Evolutionary conservation across 345 rosid genomes (phyloP).

Genomic region (Melaleuca alternifolia): DNA sequence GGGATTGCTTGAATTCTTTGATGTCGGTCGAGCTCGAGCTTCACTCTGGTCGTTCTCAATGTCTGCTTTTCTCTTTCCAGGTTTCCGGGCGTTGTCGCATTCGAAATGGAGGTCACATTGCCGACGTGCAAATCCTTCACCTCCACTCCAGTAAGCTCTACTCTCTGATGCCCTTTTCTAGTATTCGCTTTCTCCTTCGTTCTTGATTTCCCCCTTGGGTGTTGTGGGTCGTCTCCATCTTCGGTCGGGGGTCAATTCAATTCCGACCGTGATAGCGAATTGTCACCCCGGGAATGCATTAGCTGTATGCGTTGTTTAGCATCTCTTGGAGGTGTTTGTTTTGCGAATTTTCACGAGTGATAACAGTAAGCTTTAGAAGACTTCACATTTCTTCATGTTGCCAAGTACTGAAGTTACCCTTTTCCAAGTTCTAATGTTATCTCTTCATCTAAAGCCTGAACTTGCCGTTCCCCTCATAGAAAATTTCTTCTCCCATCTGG

Average conservation of each 20-base stretch:
- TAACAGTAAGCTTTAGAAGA: background rate
- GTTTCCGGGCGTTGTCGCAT: background rate
- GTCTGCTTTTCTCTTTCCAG: background rate
- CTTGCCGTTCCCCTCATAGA: background rate
- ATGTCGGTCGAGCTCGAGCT: background rate
- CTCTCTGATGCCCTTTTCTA: background rate
- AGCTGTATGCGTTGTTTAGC: background rate
- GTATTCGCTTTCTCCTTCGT: background rate
- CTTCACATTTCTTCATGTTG: background rate
- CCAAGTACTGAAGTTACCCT: background rate
- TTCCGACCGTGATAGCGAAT: background rate
- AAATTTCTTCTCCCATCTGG: background rate
- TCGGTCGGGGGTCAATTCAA: background rate
- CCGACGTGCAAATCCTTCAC: conserved; percentile 48
- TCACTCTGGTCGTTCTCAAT: background rate
- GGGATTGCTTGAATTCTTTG: background rate
- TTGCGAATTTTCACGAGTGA: background rate
- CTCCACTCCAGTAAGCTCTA: conserved; percentile 44
- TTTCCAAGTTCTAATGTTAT: background rate
- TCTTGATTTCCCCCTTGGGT: background rate
- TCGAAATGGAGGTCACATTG: conserved; percentile 60
- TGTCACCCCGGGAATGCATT: background rate
- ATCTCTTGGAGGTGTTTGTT: background rate
- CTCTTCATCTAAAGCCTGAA: background rate
- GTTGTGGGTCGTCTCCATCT: background rate